Percentiles rank a stretch among this genome's conserved stretches.
Evolutionary conservation across 192 early-diverging fungal species (phyloP).

Genomic region (Coemansia sp.): DNA sequence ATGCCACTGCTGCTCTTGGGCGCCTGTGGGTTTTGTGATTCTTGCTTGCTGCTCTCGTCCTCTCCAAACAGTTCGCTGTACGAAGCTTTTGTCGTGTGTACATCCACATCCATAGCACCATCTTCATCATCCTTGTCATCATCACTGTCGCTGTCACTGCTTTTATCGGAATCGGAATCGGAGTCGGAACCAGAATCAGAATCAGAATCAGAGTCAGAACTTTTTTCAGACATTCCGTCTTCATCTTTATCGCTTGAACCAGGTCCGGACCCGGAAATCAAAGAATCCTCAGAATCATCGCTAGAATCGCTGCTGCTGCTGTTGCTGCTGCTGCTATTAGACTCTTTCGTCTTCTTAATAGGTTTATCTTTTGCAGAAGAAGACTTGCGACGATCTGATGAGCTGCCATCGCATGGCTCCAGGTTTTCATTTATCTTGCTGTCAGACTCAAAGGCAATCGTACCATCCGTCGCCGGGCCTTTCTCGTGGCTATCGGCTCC

Average conservation of each 20-base stretch:
- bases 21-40: background rate
- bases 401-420: conserved; percentile 2
- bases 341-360: background rate
- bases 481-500: background rate
- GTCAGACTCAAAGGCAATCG: conserved; percentile 11
- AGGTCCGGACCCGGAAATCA: conserved; percentile 7
- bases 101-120: conserved; percentile 46
- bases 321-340: conserved; percentile 6
- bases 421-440: background rate
- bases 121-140: background rate
- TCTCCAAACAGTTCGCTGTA: background rate
- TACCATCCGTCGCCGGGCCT: background rate
- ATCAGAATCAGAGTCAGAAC: conserved; percentile 9
- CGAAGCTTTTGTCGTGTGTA: background rate
- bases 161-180: conserved; percentile 7
- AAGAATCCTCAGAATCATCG: conserved; percentile 10
- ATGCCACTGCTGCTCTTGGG: conserved; percentile 15
- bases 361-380: background rate
- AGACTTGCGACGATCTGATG: background rate
- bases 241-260: conserved; percentile 9
- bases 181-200: background rate
- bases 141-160: conserved; percentile 15
- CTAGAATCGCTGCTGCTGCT: conserved; percentile 8
- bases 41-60: background rate
- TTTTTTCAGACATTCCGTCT: conserved; percentile 4